A percentile compares a stretch with the other conserved stretches of the same genome.
phyloP scores from a whole-genome alignment of 2,329 filamentous ascomycete genomes.

The Orbilia quercus region DNA sequence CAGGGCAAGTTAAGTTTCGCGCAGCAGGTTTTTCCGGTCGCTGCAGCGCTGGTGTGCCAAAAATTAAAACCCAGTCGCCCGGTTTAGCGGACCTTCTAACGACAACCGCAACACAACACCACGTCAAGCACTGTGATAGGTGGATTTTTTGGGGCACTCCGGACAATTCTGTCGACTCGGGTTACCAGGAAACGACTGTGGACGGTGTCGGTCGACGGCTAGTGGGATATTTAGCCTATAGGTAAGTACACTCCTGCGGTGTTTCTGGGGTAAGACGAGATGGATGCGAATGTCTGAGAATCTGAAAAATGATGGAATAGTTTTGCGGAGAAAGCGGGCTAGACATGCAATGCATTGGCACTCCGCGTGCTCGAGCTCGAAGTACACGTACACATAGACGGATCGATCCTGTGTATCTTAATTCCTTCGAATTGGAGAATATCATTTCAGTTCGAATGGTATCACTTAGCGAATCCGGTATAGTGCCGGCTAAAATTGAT shows the following conservation, averaged over 20 bases:
- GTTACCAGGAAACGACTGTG: slow-evolving; percentile 34
- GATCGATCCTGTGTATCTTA: no score
- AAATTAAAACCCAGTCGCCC: neutral
- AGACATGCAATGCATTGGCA: no score
- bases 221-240: slow-evolving; percentile 37
- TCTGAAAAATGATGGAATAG: neutral
- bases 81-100: slow-evolving; percentile 27
- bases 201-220: slow-evolving; percentile 31
- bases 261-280: slow-evolving; percentile 44
- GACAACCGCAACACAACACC: slow-evolving; percentile 42
- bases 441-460: no score
- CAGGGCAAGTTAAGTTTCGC: slow-evolving; percentile 17
- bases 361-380: neutral
- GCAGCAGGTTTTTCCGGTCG: slow-evolving; percentile 53
- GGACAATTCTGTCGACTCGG: slow-evolving; percentile 23
- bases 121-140: slow-evolving; percentile 41
- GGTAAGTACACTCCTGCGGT: neutral
- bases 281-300: slow-evolving; percentile 47
- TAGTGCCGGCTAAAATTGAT: slow-evolving; percentile 42
- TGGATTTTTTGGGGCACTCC: slow-evolving; percentile 47
- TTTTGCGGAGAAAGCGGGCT: slow-evolving; percentile 49
- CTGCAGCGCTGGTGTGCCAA: no score
- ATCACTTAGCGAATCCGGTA: neutral
- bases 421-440: no score
- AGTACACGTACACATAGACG: no score